These are phyloP conservation scores for Gorgonomyces haynaldii DNA, from an alignment of 192 early-diverging fungal species.

Conservation along the genomic window DNA sequence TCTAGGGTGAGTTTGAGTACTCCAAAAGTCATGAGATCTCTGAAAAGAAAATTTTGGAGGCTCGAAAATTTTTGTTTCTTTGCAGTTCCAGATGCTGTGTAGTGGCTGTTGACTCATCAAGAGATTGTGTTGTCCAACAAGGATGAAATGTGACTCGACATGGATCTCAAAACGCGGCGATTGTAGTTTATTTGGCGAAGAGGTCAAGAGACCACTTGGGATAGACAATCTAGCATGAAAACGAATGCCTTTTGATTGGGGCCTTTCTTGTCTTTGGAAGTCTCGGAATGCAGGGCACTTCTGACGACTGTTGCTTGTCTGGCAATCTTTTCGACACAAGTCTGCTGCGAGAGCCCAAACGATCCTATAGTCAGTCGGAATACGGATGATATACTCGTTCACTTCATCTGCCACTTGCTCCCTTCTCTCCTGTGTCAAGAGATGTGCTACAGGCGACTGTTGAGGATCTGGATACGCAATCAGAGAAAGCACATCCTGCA, in stretches of 20 bases:
- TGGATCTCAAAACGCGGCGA: too few relatives aligned
- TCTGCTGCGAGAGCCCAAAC: background rate
- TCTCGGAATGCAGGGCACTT: slow-evolving; percentile 24
- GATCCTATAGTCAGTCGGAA: background rate
- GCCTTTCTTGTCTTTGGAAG: slow-evolving; percentile 20
- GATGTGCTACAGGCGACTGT: slow-evolving; percentile 36
- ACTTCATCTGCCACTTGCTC: slow-evolving; percentile 46
- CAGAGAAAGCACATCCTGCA: slow-evolving; percentile 40
- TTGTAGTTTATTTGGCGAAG: too few relatives aligned
- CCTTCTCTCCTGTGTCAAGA: slow-evolving; percentile 39
- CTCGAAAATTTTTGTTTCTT: too few relatives aligned
- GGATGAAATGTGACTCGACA: too few relatives aligned
- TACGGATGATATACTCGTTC: slow-evolving; percentile 58
- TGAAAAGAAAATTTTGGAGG: too few relatives aligned
- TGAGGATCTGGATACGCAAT: slow-evolving; percentile 54
- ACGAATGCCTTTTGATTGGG: background rate
- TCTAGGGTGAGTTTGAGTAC: too few relatives aligned
- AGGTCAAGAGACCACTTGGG: background rate
- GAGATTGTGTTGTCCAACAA: too few relatives aligned
- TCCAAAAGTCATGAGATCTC: too few relatives aligned
- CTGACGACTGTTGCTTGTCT: slow-evolving; percentile 43
- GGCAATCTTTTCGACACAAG: slow-evolving; percentile 37
- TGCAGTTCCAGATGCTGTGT: too few relatives aligned
- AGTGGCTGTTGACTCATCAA: too few relatives aligned
- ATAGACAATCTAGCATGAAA: background rate